Evolutionary conservation across 2,329 filamentous ascomycete genomes (phyloP), one percentile per base, ranked within the genome.

Genomic region (Trichoderma sp.): DNA sequence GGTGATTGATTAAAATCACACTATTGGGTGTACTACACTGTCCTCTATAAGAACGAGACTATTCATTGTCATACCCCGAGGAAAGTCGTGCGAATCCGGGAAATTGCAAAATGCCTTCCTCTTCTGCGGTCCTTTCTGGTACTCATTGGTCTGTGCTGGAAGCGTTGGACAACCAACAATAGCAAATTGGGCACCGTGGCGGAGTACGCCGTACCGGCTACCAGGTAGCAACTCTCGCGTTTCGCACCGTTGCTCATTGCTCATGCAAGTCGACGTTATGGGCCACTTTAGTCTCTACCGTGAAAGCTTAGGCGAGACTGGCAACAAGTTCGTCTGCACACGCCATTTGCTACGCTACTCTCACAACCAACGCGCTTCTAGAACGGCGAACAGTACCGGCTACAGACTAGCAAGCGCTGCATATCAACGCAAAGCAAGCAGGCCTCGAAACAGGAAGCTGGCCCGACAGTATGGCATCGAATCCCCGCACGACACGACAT

Each of bases 381-480:
- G 69, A 73, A 73, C 60, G 60, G 60, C 69, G 29, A 71, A 38
- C 14, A 31, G 16, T 31, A 60, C 63, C 38, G 21, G 27, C 69
- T 33, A 11, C 21, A 29, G 24, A 45, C 67, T 41, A 29, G 53
- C 53, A 56, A 38, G 33, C 35, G 45, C 63, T 60, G 60, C 71
- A 29, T 33, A 56, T 66, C 24, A 31, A 74, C 27, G 67, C 24
- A 9, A 14, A 66, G 45, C 24, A 31, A 41, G 63, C 35, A 67
- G 21, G 18, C 21, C 21, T 71, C 74, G 33, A 75, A 75, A 71
- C 33, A 63, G 65, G 66, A 71, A 75, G 66, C 74, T 65, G 74
- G 77, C 75, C 78, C 78, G 76, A 78, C 78, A 78, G 68, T 72
- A 50, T 75, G 78, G 78, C 74, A 50, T 75, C 74, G 35, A 45